Conservation (phyloP, 805 yeast genomes). For the Tetrapisispora iriomotensis region DNA sequence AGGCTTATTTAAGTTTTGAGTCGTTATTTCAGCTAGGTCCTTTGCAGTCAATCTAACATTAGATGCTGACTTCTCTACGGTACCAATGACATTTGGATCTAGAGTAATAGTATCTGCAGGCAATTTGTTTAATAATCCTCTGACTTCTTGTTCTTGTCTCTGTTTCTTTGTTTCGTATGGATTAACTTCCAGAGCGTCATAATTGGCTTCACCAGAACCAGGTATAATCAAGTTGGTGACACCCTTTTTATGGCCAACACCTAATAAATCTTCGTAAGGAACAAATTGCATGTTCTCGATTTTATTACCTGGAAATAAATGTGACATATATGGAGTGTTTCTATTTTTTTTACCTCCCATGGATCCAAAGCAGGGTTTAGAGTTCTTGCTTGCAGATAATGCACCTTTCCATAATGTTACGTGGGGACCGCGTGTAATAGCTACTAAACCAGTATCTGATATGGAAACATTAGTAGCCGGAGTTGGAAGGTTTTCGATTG, state of each 20-base stretch:
- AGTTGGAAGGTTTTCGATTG: constrained; percentile 55
- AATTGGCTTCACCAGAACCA: constrained; percentile 97
- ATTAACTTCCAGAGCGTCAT: constrained; percentile 84
- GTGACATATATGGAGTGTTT: constrained; percentile 84
- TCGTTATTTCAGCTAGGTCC: constrained; percentile 39
- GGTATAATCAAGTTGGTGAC: constrained; percentile 83
- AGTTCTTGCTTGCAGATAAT: constrained; percentile 33
- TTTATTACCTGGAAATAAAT: constrained; percentile 68
- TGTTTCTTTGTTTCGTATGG: constrained; percentile 89
- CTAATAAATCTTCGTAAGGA: constrained; percentile 94
- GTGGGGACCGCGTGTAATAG: constrained; percentile 95
- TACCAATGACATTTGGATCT: constrained; percentile 83
- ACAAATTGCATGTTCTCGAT: constrained; percentile 63
- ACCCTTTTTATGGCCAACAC: constrained; percentile 74
- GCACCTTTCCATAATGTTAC: constrained; percentile 90
- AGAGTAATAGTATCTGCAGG: constrained; percentile 87
- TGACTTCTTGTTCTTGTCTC: constrained; percentile 88
- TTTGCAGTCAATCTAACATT: constrained; percentile 53
- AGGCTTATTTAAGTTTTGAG: constrained; percentile 26
- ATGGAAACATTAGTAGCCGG: constrained; percentile 74
- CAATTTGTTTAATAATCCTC: constrained; percentile 73
- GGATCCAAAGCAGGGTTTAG: constrained; percentile 43
- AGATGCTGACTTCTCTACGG: constrained; percentile 63
- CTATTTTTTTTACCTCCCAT: constrained; percentile 27
- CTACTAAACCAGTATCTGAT: constrained; percentile 78